Conservation (phyloP, 805 yeast species). For the Candida sithepensis region DNA sequence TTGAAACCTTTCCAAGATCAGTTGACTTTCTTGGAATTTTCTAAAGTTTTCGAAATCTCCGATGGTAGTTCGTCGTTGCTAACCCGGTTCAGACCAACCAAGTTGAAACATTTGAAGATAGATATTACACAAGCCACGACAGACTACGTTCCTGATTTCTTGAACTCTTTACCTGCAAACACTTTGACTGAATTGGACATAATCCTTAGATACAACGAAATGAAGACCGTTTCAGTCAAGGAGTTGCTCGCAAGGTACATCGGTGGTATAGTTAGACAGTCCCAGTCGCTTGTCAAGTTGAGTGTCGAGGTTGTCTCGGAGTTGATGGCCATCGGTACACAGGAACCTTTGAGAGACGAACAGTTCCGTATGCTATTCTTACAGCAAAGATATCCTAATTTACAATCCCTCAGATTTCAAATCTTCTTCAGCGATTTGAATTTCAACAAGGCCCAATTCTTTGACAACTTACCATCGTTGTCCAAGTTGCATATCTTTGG, state of each 20-base stretch:
- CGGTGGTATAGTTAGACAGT: slow-evolving; percentile 12
- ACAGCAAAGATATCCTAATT: slow-evolving; percentile 12
- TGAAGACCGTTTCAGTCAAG: slow-evolving; percentile 13
- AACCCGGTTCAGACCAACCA: slow-evolving; percentile 8
- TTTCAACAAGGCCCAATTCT: slow-evolving; percentile 24
- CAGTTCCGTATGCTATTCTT: slow-evolving; percentile 19
- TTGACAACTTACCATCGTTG: slow-evolving; percentile 29
- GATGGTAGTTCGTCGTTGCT: slow-evolving; percentile 11
- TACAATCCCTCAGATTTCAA: slow-evolving; percentile 41
- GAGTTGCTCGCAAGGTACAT: slow-evolving; percentile 17
- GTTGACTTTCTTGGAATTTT: slow-evolving; percentile 14
- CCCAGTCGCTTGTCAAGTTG: slow-evolving; percentile 17
- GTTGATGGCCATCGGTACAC: slow-evolving; percentile 15
- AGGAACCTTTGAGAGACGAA: slow-evolving; percentile 13
- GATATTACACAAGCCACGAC: slow-evolving; percentile 20
- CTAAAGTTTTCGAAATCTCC: slow-evolving; percentile 13
- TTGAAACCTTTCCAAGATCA: slow-evolving; percentile 6
- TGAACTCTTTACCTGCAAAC: slow-evolving; percentile 11
- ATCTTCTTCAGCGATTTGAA: slow-evolving; percentile 29
- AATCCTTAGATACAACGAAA: slow-evolving; percentile 18
- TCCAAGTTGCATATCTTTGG: slow-evolving; percentile 44
- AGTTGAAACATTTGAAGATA: slow-evolving; percentile 12
- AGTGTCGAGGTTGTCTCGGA: slow-evolving; percentile 25
- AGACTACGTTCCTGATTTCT: slow-evolving; percentile 18
- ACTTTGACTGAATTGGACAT: slow-evolving; percentile 23